These are phyloP conservation scores for Aureobasidium sp. DNA, from an alignment of 2,329 filamentous ascomycete genomes.

Conservation along the genomic window DNA sequence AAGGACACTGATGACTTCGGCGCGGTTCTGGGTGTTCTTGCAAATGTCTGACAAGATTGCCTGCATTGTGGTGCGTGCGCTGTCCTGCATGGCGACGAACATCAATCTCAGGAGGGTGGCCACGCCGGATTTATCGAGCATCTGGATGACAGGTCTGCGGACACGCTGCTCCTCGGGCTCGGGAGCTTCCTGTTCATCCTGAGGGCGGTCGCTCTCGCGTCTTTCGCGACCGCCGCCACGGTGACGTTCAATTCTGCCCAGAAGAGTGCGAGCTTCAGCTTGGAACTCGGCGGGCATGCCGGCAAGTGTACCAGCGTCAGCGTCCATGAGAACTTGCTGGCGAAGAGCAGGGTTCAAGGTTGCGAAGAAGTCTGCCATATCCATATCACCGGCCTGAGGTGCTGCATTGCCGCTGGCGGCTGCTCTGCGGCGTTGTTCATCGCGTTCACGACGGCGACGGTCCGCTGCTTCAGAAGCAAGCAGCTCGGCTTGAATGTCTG, in stretches of 20 bases:
- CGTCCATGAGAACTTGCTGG: constrained; percentile 80
- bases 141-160: constrained; percentile 74
- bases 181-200: constrained; percentile 7
- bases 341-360: constrained; percentile 79
- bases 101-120: constrained; percentile 95
- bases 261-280: constrained; percentile 70
- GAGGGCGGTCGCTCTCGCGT: constrained; percentile 15
- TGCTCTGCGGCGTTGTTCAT: constrained; percentile 64
- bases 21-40: constrained; percentile 90
- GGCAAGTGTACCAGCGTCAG: constrained; percentile 78
- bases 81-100: constrained; percentile 91
- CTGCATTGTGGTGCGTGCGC: constrained; percentile 73
- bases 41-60: constrained; percentile 85
- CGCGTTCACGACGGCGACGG: constrained; percentile 76
- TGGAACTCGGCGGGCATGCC: constrained; percentile 78
- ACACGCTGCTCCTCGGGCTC: constrained; percentile 9
- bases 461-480: constrained; percentile 85
- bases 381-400: constrained; percentile 68
- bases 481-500: constrained; percentile 82
- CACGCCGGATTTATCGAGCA: constrained; percentile 92
- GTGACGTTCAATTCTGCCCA: constrained; percentile 37
- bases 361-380: constrained; percentile 82
- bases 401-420: constrained; percentile 39
- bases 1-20: constrained; percentile 86
- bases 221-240: constrained; percentile 5